phyloP scores from a whole-genome alignment of 2,329 filamentous ascomycete genomes.

The Penicillium griseofulvum region DNA sequence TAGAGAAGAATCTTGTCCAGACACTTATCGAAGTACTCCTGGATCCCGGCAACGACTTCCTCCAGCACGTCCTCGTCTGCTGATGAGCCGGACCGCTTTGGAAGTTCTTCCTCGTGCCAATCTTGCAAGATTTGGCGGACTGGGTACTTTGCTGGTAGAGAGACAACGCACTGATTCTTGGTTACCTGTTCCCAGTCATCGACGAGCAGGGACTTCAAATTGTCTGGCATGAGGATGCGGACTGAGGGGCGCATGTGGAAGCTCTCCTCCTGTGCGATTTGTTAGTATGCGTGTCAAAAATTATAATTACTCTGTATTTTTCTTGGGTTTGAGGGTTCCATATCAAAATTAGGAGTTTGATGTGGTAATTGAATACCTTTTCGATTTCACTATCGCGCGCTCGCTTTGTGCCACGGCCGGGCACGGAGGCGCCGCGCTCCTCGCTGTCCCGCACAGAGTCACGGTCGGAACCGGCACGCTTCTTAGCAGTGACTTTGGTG shows the following conservation, averaged over 20 bases:
- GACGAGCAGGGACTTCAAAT: constrained; percentile 86
- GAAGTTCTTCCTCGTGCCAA: constrained; percentile 69
- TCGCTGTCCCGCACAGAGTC: constrained; percentile 47
- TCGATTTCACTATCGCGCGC: constrained; percentile 49
- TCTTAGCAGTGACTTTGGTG: constrained; percentile 39
- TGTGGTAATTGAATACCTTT: constrained; percentile 35
- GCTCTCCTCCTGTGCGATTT: constrained; percentile 68
- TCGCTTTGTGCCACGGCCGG: constrained; percentile 45
- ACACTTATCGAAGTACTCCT: constrained; percentile 90
- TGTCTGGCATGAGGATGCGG: constrained; percentile 80
- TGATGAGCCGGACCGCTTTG: constrained; percentile 57
- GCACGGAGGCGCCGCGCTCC: constrained; percentile 43
- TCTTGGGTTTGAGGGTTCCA: background rate
- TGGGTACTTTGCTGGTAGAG: constrained; percentile 72
- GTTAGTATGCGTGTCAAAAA: background rate
- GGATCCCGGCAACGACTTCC: constrained; percentile 80
- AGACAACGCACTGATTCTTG: constrained; percentile 86
- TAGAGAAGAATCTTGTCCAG: constrained; percentile 88
- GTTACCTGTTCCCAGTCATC: constrained; percentile 99
- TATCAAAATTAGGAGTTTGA: background rate
- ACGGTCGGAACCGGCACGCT: constrained; percentile 42
- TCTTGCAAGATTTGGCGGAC: constrained; percentile 76
- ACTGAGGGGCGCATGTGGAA: constrained; percentile 84
- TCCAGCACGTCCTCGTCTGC: constrained; percentile 81
- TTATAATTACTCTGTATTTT: background rate